Evolutionary conservation across 1,284 basidiomycete species (phyloP), one percentile per base, ranked within the genome.

Genomic region (Porodaedalea pini): DNA sequence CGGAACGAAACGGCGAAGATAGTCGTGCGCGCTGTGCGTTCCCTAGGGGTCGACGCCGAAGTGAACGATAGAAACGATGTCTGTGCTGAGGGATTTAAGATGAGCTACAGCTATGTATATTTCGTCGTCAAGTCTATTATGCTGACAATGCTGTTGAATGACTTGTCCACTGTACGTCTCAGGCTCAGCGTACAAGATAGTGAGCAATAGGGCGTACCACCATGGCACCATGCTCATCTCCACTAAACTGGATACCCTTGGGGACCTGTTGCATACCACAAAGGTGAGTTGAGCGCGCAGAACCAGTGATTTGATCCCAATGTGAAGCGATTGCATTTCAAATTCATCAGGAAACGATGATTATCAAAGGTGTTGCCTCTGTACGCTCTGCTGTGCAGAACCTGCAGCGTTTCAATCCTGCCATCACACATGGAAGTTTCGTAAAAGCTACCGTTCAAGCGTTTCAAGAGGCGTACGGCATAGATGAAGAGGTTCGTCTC

Each of bases 151-250:
- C n/a, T 40, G 15, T 54, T n/a, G n/a, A n/a, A n/a, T n/a, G n/a
- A n/a, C n/a, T n/a, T n/a, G 62, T 54, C 47, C 43, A 6, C 43
- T 64, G 62, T 68, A 99, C 89, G 86, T 99, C 54, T 98, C 96
- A 48, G 97, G 97, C 34, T 98, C 94, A 13, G 97, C 97, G 5
- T 99, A 98, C 76, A 98, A 98, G 75, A 90, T 99, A 59, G 90
- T 91, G 39, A 90, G 86, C 63, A 84, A 86, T 60, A 78, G 97
- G 15, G 94, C 95, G 0, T 99, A 98, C 72, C 96, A 99, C 67
- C 97, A 99, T 68, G 97, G 97, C 0, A 99, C 96, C n/a, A 98
- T 99, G 96, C 82, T 99, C 27, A 90, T 99, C 29, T 88, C 90
- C 11, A 90, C 92, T 3, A 75, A 80, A 48, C 78, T 97, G 21